Base-by-base conservation (phyloP, 208 protist species). In the Leptomonas pyrrhocoris region DNA sequence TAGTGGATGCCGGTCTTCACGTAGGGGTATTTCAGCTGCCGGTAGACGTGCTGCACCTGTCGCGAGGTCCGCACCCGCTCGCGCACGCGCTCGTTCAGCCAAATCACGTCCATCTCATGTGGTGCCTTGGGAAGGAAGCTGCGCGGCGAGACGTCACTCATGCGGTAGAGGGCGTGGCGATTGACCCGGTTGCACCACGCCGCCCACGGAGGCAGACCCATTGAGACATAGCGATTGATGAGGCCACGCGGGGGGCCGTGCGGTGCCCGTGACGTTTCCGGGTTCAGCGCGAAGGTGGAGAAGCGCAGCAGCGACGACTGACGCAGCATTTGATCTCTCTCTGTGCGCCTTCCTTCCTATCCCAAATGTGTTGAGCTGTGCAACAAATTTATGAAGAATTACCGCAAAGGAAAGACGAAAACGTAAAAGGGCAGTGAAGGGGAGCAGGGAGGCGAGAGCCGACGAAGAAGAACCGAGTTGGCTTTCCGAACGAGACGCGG, bases 71-170 rank as follows among this genome's bases (percentile, higher is more conserved):
- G 84, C 43, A 97, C 92, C 2, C 92, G 85, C 68, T 95, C 89
- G 15, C 88, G 78, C n/a, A 97, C 82, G 4, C 90, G 87, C 67
- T 97, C 92, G 63, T 97, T 95, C 46, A 95, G 63, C 90, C 92
- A 97, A 76, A 97, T 95, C 8, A 94, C 92, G 65, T 97, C 90
- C 88, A 97, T 94, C 73, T 94, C 80, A 15, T 97, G 92, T 25
- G 89, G 86, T 7, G 80, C 66, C 66, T 89, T 90, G 21, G 92
- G 92, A 7, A 94, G 72, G 50, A 97, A 90, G 19, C 57, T 58
- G 42, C 89, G 92, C 31, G 85, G 79, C 5, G 80, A 80, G n/a
- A 93, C 80, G 38, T 92, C 87, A 38, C 83, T 87, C 88, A 97
- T 90, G 53, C 90, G 85, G 80, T 97, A 97, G 36, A 93, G 79